Base-by-base conservation (phyloP, 2,329 filamentous ascomycete genomes). In the Talaromyces verruculosus region DNA sequence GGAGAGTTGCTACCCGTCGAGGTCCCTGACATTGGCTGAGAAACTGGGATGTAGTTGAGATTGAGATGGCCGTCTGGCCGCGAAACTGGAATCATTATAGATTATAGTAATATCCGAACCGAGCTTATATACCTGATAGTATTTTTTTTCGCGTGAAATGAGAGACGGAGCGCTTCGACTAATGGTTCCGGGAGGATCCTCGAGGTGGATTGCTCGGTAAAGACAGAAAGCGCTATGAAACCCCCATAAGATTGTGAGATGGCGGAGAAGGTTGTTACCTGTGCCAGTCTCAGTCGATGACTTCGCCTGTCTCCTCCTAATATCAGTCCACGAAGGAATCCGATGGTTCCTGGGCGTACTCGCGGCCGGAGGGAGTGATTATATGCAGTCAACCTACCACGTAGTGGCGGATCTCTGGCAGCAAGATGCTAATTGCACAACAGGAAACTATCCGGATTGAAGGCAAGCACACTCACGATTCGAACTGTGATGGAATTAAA, bases 11-110 rank as follows among this genome's bases (percentile, higher is more conserved):
- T 90, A 73, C 89, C 85, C 67, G 90, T 92, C 47, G 92, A 93
- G 59, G 92, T 92, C 71, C 87, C 89, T 61, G 92, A 95, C 74
- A 89, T 88, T 67, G 87, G 83, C 77, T 91, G 88, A 74, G 84
- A 82, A 73, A 87, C 83, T 77, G 87, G 85, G 78, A 91, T 87
- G 80, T 92, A 93, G 82, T 91, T 91, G 80, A 95, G 88, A 77
- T 89, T 90, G 84, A 95, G 87, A 79, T 94, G 91, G 74, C 85
- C 84, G 78, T 96, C 92, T 75, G 91, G 88, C 87, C 92, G 90
- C 79, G 89, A 85, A 66, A 83, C 77, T 82, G 87, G 91, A 84
- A 91, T 91, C 93, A 97, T 96, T 93, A 94, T 93, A 87, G 72
- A 70, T 64, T 67, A 62, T 47, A 37, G 22, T 43, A 60, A 45